Conservation (phyloP, 768 basidiomycete species). For the Tricholoma hemisulphureum region DNA sequence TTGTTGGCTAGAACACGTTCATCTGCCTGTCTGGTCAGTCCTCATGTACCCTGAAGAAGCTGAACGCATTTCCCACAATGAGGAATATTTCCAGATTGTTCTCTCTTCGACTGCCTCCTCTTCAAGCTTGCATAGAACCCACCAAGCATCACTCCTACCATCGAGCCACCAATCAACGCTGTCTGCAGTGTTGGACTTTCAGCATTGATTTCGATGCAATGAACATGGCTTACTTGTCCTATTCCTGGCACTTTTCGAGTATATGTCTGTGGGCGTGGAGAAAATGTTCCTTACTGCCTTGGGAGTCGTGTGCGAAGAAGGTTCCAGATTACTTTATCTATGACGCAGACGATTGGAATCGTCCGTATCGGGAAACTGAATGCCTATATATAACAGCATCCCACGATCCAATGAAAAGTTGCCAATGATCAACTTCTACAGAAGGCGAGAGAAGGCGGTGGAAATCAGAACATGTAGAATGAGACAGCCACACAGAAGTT, state of each 20-base stretch:
- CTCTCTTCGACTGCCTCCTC: constrained; percentile 26
- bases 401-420: not conserved
- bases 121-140: constrained; percentile 31
- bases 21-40: constrained; percentile 17
- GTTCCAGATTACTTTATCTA: not conserved
- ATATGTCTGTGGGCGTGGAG: not conserved
- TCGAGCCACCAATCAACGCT: constrained; percentile 26
- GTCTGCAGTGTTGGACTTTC: constrained; percentile 19
- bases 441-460: no score
- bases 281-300: not conserved
- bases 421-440: no score
- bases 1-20: constrained; percentile 32
- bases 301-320: not conserved
- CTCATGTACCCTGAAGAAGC: not conserved
- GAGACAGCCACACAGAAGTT: no score
- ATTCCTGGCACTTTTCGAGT: not conserved
- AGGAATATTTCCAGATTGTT: constrained; percentile 27
- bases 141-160: constrained; percentile 25
- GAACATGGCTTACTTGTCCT: not conserved
- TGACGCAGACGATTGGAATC: not conserved
- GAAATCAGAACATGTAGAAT: no score
- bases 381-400: not conserved
- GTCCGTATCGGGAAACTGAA: not conserved
- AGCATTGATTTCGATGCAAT: not conserved
- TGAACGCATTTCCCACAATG: constrained; percentile 22